Percentiles rank a stretch among this genome's conserved stretches.
These are phyloP conservation scores for Albifimbria verrucaria DNA, from an alignment of 2,329 filamentous ascomycete species.

Conservation along the genomic window DNA sequence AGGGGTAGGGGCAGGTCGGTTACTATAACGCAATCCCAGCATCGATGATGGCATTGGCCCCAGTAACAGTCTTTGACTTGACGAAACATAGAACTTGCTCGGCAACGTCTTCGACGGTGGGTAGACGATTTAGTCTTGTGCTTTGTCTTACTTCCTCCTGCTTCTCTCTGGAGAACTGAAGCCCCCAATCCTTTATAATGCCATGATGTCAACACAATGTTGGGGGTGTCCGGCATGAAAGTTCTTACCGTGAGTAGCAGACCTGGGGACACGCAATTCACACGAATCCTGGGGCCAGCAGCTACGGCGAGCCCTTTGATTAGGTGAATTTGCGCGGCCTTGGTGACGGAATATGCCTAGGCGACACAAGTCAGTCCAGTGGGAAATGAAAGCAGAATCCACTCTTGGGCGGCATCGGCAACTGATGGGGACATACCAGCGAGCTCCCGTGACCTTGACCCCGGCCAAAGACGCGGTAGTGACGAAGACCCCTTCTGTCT, in stretches of 20 bases:
- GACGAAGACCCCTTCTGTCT: slow-evolving; percentile 58
- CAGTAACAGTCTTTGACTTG: background rate
- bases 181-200: slow-evolving; percentile 56
- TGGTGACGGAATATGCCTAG: slow-evolving; percentile 72
- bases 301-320: slow-evolving; percentile 51
- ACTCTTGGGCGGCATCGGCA: background rate
- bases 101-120: slow-evolving; percentile 31
- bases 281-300: slow-evolving; percentile 52
- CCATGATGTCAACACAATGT: slow-evolving; percentile 4
- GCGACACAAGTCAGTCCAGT: too few species aligned
- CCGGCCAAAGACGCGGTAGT: slow-evolving; percentile 63
- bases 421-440: slow-evolving; percentile 33
- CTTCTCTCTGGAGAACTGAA: slow-evolving; percentile 54
- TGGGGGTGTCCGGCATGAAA: accelerated
- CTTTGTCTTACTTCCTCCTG: slow-evolving; percentile 51
- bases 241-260: slow-evolving; percentile 41
- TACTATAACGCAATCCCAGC: background rate
- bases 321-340: slow-evolving; percentile 66
- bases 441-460: slow-evolving; percentile 61
- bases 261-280: slow-evolving; percentile 57
- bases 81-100: background rate
- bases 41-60: background rate
- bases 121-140: slow-evolving; percentile 57
- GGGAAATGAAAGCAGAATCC: too few species aligned
- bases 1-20: too few species aligned